Conservation (phyloP, 2,329 filamentous ascomycete species). For the Acephala macrosclerotiorum region DNA sequence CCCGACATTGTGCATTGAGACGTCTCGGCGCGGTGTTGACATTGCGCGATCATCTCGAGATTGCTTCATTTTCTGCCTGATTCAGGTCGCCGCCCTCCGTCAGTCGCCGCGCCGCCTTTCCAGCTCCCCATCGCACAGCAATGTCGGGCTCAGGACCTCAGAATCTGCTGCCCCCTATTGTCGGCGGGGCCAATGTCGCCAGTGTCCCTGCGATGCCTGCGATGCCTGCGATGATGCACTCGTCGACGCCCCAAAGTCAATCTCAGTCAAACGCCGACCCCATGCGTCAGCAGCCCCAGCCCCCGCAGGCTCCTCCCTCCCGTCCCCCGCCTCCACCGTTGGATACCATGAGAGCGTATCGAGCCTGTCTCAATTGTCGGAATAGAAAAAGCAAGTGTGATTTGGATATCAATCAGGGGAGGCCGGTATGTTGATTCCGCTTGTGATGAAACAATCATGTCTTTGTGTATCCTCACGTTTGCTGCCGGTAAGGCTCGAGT, state of each 20-base stretch:
- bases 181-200: conserved; percentile 9
- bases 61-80: conserved; percentile 13
- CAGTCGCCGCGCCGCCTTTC: conserved; percentile 10
- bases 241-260: conserved; percentile 1
- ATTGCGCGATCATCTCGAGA: conserved; percentile 4
- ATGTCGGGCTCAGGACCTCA: conserved; percentile 14
- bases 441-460: neutral
- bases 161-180: conserved; percentile 23
- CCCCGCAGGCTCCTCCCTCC: conserved; percentile 1
- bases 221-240: neutral
- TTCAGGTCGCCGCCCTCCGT: neutral
- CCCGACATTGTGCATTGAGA: neutral
- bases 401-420: conserved; percentile 41
- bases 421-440: conserved; percentile 38
- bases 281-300: neutral
- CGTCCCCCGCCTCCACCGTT: conserved; percentile 30
- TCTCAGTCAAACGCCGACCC: conserved; percentile 13
- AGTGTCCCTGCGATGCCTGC: conserved; percentile 1
- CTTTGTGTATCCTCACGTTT: neutral
- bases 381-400: conserved; percentile 45
- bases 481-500: neutral
- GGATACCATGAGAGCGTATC: conserved; percentile 44
- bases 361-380: conserved; percentile 44
- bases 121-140: neutral
- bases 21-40: neutral